A percentile compares a stretch with the other conserved stretches of the same genome.
These are phyloP conservation scores for Daldinia decipiens DNA, from an alignment of 495 filamentous ascomycete genomes.

Conservation along the genomic window DNA sequence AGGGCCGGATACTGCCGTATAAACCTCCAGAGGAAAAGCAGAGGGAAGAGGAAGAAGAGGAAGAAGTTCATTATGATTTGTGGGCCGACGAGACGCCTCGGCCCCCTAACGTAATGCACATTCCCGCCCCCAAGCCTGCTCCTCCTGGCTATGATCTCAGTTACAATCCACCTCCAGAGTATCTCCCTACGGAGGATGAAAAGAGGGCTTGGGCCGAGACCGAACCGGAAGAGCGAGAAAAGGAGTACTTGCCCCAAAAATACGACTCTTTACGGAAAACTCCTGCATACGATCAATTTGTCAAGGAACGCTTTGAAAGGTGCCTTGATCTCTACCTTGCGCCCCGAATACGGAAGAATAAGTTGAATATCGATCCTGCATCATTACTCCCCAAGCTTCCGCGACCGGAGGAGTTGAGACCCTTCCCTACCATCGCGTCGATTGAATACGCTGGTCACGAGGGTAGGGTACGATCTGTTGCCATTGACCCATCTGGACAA, in stretches of 20 bases:
- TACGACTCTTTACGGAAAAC: constrained; percentile 87
- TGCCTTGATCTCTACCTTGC: constrained; percentile 96
- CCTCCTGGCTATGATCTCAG: constrained; percentile 94
- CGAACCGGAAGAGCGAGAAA: constrained; percentile 90
- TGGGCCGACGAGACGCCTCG: constrained; percentile 91
- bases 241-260: constrained; percentile 84
- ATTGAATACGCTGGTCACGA: constrained; percentile 88
- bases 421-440: constrained; percentile 89
- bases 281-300: constrained; percentile 87
- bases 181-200: constrained; percentile 86
- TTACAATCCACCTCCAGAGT: constrained; percentile 96
- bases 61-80: constrained; percentile 81
- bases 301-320: constrained; percentile 96
- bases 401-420: constrained; percentile 89
- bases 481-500: constrained; percentile 78
- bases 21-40: constrained; percentile 80
- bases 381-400: constrained; percentile 93
- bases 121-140: constrained; percentile 94
- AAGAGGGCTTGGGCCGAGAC: constrained; percentile 86
- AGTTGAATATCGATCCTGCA: constrained; percentile 95
- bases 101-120: constrained; percentile 90
- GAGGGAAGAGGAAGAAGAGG: constrained; percentile 72
- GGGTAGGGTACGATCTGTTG: constrained; percentile 84
- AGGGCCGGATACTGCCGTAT: constrained; percentile 93
- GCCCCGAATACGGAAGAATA: constrained; percentile 88